Conservation (phyloP, 768 basidiomycete species). For the Russula sp. region DNA sequence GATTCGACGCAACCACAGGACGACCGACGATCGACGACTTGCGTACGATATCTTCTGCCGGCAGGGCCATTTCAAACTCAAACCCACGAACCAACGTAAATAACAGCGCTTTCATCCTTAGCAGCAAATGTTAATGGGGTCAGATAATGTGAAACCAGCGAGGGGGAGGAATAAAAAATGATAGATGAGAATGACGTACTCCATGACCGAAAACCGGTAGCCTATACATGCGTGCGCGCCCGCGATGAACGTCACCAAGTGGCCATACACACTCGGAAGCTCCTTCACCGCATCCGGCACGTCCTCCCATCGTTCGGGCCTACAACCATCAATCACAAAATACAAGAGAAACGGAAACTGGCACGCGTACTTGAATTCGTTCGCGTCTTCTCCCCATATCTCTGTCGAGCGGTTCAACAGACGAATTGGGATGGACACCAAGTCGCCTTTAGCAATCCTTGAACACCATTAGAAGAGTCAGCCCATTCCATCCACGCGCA, state of each 20-base stretch:
- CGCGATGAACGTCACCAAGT: constrained; percentile 25
- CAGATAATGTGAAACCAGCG: neutral
- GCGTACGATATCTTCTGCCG: constrained; percentile 15
- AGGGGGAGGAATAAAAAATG: too few species aligned
- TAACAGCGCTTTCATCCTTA: constrained; percentile 25
- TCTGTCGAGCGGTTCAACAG: constrained; percentile 20
- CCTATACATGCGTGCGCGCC: constrained; percentile 28
- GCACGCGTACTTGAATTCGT: constrained; percentile 24
- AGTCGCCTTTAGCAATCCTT: constrained; percentile 20
- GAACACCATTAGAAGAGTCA: neutral
- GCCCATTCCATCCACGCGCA: neutral
- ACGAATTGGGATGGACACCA: constrained; percentile 24
- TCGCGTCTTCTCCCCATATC: constrained; percentile 27
- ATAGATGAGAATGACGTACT: constrained; percentile 16
- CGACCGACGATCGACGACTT: constrained; percentile 11
- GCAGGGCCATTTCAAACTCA: constrained; percentile 20
- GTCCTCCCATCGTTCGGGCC: constrained; percentile 21
- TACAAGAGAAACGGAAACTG: neutral
- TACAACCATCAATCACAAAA: neutral
- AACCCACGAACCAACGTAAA: constrained; percentile 25
- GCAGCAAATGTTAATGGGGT: too few species aligned
- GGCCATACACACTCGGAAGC: too few species aligned
- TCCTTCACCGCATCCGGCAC: constrained; percentile 4
- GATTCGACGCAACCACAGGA: constrained; percentile 14
- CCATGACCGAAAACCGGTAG: constrained; percentile 25